These are phyloP conservation scores for Yueomyces sinensis DNA, from an alignment of 805 yeast species.

Conservation along the genomic window DNA sequence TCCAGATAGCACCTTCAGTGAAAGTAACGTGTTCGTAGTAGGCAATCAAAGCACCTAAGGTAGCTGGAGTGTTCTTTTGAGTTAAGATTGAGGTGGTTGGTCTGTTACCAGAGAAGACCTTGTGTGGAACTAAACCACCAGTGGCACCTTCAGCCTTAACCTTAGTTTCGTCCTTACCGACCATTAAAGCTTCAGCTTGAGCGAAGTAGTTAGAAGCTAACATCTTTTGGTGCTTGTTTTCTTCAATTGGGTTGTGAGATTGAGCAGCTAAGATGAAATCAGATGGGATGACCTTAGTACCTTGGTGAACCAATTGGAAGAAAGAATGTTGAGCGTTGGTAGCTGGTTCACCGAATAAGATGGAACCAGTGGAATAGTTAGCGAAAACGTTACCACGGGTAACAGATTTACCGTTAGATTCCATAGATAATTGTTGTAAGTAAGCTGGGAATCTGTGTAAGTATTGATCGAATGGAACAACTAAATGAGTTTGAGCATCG, in stretches of 20 bases:
- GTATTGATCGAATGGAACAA: conserved; percentile 98
- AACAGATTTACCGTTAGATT: conserved; percentile 96
- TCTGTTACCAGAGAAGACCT: conserved; percentile 94
- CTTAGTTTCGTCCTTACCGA: conserved; percentile 77
- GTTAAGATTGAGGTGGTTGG: conserved; percentile 96
- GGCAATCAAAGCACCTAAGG: conserved; percentile 91
- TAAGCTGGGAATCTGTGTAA: conserved; percentile 99
- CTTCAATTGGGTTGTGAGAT: conserved; percentile 94
- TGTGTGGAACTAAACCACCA: conserved; percentile 84
- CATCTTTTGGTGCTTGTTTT: conserved; percentile 92
- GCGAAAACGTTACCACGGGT: conserved; percentile 86
- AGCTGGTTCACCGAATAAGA: conserved; percentile 96
- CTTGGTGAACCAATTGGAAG: conserved; percentile 99
- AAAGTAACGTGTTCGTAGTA: conserved; percentile 96
- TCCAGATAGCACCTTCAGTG: conserved; percentile 98
- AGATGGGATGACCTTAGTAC: conserved; percentile 92
- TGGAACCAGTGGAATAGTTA: conserved; percentile 90
- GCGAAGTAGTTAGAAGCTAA: conserved; percentile 98
- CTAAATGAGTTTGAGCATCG: conserved; percentile 96
- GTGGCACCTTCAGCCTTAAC: conserved; percentile 84
- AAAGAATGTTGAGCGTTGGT: conserved; percentile 98
- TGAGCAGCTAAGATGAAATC: conserved; percentile 95
- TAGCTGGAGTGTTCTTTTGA: conserved; percentile 91
- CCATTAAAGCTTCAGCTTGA: conserved; percentile 95
- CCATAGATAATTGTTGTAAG: conserved; percentile 97